phyloP scores from a whole-genome alignment of 345 rosid genomes.

The Lumnitzera littorea region DNA sequence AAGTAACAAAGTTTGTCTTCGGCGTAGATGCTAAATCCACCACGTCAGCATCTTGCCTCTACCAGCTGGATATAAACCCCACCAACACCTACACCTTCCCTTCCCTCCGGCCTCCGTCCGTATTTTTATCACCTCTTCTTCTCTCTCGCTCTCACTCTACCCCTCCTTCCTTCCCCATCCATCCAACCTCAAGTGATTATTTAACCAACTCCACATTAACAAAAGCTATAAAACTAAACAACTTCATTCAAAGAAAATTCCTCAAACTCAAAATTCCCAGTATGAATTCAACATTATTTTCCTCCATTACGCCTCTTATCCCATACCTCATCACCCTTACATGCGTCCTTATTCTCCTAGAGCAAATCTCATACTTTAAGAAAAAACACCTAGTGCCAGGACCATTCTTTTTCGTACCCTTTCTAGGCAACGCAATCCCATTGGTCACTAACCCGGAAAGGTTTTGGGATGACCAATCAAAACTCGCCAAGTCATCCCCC shows the following conservation, averaged over 20 bases:
- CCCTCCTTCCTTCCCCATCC: not conserved
- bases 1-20: too few relatives aligned
- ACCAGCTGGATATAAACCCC: not conserved
- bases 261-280: too few relatives aligned
- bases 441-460: constrained; percentile 46
- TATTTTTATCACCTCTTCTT: not conserved
- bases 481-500: constrained; percentile 12
- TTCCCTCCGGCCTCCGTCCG: not conserved
- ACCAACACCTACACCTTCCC: not conserved
- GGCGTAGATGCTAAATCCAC: not conserved
- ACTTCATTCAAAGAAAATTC: not conserved
- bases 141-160: constrained; percentile 2
- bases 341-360: constrained; percentile 29
- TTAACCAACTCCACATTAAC: not conserved
- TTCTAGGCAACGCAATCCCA: constrained; percentile 53
- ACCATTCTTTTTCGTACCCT: constrained; percentile 47
- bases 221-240: not conserved
- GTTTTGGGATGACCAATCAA: constrained; percentile 72
- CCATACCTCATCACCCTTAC: constrained; percentile 9
- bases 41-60: constrained; percentile 1
- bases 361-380: constrained; percentile 50
- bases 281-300: not conserved
- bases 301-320: not conserved
- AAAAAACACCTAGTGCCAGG: constrained; percentile 61
- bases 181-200: not conserved